A percentile compares a stretch with the other conserved stretches of the same genome.
Conservation (phyloP, 1,139 yeast species). For the Nadsonia commutata region DNA sequence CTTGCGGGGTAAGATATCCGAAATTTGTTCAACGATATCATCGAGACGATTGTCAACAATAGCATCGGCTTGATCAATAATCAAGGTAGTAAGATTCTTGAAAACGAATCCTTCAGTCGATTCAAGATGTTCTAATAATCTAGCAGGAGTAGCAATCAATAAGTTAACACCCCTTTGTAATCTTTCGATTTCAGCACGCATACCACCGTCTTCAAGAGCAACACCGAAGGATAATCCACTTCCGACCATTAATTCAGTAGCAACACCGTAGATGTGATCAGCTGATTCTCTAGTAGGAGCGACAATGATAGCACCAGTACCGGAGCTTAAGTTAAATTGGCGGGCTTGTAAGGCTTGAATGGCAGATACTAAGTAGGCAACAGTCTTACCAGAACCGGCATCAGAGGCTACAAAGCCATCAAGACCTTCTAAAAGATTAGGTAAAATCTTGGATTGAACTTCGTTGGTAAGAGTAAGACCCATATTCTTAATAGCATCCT, state of each 20-base stretch:
- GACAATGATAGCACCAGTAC: constrained; percentile 77
- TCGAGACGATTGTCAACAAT: constrained; percentile 94
- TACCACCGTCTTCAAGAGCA: constrained; percentile 94
- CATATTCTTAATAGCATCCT: constrained; percentile 67
- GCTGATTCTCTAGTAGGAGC: constrained; percentile 91
- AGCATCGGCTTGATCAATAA: constrained; percentile 94
- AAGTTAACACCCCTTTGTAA: constrained; percentile 83
- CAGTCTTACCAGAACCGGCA: constrained; percentile 95
- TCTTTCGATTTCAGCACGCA: constrained; percentile 94
- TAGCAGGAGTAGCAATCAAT: constrained; percentile 92
- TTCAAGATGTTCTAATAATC: constrained; percentile 88
- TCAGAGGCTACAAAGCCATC: constrained; percentile 96
- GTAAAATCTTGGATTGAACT: constrained; percentile 87
- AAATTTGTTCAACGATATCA: constrained; percentile 94
- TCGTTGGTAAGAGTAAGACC: constrained; percentile 83
- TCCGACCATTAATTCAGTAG: constrained; percentile 76
- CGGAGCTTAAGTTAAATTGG: constrained; percentile 81
- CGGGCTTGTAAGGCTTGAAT: constrained; percentile 78
- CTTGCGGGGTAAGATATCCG: constrained; percentile 80
- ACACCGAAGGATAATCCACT: constrained; percentile 92
- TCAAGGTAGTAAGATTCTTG: constrained; percentile 81
- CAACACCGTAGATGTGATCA: constrained; percentile 90
- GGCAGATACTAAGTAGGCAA: constrained; percentile 90
- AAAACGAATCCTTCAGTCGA: constrained; percentile 88
- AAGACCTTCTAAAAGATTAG: constrained; percentile 85